Evolutionary conservation across 2,329 filamentous ascomycete species (phyloP).

Genomic region (Venturia pyrina): DNA sequence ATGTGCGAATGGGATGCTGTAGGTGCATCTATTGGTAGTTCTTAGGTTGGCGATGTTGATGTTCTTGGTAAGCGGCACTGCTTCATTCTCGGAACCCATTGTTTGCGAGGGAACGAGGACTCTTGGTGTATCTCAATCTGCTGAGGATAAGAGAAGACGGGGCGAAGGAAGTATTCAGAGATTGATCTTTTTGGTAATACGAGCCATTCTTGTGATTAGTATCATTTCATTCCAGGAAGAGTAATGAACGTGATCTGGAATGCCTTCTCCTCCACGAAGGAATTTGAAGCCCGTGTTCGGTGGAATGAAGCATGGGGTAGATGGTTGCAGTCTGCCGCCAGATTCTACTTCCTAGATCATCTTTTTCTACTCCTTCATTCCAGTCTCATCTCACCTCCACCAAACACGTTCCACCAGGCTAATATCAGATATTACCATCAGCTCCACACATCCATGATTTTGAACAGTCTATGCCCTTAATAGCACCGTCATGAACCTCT

Average conservation of each 20-base stretch:
- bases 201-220: background rate
- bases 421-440: background rate
- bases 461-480: background rate
- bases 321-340: background rate
- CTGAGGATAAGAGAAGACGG: no score
- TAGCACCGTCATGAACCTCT: background rate
- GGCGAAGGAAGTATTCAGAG: no score
- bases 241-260: background rate
- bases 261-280: background rate
- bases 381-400: background rate
- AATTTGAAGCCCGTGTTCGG: background rate
- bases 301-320: background rate
- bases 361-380: no score
- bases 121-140: no score
- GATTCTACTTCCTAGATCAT: background rate
- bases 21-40: no score
- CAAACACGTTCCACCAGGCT: background rate
- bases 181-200: no score
- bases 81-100: no score
- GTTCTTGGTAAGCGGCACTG: no score
- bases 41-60: no score
- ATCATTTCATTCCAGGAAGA: background rate
- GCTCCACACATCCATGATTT: background rate
- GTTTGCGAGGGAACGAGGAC: no score
- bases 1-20: no score